phyloP scores from a whole-genome alignment of 768 basidiomycete genomes.

The Russula ochroleuca region DNA sequence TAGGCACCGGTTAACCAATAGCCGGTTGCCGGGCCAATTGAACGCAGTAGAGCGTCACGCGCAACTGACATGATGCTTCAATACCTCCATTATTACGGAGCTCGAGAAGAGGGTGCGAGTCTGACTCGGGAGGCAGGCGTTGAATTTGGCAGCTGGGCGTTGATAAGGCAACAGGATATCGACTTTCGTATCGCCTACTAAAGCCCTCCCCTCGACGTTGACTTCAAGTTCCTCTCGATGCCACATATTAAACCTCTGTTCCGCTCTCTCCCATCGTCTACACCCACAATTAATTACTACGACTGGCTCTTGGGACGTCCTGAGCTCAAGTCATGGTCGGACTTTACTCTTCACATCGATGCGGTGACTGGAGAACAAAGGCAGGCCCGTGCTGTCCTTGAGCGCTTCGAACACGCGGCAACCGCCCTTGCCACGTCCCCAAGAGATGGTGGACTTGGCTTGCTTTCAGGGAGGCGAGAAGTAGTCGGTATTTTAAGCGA shows the following conservation, averaged over 20 bases:
- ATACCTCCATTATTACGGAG: neutral
- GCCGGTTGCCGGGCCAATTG: neutral
- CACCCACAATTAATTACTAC: slow-evolving; percentile 21
- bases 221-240: neutral
- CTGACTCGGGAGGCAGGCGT: too few relatives aligned
- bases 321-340: slow-evolving; percentile 31
- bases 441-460: slow-evolving; percentile 52
- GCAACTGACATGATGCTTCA: neutral
- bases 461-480: slow-evolving; percentile 41
- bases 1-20: neutral
- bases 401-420: slow-evolving; percentile 49
- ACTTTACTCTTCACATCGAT: slow-evolving; percentile 56
- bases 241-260: neutral
- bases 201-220: neutral
- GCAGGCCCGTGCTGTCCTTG: slow-evolving; percentile 47
- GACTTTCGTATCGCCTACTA: neutral
- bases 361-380: slow-evolving; percentile 45
- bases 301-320: slow-evolving; percentile 16
- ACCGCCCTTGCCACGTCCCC: slow-evolving; percentile 45
- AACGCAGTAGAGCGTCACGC: neutral
- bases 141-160: neutral
- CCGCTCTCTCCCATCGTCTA: slow-evolving; percentile 5
- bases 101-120: too few relatives aligned
- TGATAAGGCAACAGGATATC: neutral
- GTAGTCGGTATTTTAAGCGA: slow-evolving; percentile 67